Evolutionary conservation across 164 flowering plant genomes (phyloP).

Genomic region (Stephania cephalantha): DNA sequence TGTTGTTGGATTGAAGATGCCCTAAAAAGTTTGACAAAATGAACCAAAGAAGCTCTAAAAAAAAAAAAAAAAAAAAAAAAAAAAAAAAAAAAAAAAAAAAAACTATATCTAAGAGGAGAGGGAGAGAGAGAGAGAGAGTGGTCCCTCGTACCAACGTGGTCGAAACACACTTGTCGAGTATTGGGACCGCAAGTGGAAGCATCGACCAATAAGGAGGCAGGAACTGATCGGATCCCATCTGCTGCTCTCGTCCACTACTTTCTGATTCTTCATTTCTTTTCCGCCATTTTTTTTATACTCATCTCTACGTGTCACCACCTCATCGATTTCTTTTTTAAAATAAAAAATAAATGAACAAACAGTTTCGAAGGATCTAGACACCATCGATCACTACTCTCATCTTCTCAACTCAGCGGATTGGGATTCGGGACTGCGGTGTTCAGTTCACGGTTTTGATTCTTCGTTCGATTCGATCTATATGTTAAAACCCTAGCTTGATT

Average conservation of each 20-base stretch:
- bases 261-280: neutral
- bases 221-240: slow-evolving; percentile 13
- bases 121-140: neutral
- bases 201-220: slow-evolving; percentile 2
- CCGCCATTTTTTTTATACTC: neutral
- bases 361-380: slow-evolving; percentile 1
- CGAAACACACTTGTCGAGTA: neutral
- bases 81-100: no score
- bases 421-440: neutral
- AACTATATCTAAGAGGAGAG: no score
- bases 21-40: no score
- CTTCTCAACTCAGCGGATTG: neutral
- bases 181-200: neutral
- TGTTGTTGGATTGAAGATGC: no score
- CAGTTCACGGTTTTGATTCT: neutral
- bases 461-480: neutral
- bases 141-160: neutral
- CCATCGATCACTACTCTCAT: neutral
- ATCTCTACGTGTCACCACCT: slow-evolving; percentile 4
- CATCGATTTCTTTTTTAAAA: neutral
- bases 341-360: neutral
- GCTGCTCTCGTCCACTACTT: slow-evolving; percentile 12
- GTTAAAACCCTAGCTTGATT: neutral
- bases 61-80: no score
- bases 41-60: no score